A percentile compares a stretch with the other conserved stretches of the same genome.
phyloP scores from a whole-genome alignment of 495 filamentous ascomycete species.

The Glarea lozoyensis region DNA sequence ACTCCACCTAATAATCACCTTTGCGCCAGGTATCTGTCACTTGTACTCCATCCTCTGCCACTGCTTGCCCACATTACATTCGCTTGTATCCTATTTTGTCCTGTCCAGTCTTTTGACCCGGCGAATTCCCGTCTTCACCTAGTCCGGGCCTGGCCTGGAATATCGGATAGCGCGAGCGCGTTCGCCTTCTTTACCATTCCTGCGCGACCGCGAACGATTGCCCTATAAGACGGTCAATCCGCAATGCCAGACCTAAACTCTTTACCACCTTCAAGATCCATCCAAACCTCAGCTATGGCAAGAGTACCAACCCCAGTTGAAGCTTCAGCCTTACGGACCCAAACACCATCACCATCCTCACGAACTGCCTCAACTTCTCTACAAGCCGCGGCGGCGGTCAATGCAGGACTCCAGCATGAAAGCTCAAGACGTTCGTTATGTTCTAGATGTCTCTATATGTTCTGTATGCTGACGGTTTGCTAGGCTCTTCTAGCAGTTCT shows the following conservation, averaged over 20 bases:
- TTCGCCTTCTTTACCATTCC: too few relatives aligned
- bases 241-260: slow-evolving; percentile 68
- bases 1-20: too few relatives aligned
- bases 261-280: slow-evolving; percentile 48
- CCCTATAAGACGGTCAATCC: not conserved
- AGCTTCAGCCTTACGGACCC: slow-evolving; percentile 25
- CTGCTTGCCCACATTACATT: too few relatives aligned
- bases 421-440: slow-evolving; percentile 39
- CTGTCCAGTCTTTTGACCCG: too few relatives aligned
- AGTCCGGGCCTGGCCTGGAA: too few relatives aligned
- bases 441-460: not conserved
- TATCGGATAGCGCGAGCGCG: too few relatives aligned
- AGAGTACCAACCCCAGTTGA: slow-evolving; percentile 24
- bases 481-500: slow-evolving; percentile 48
- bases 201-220: slow-evolving; percentile 6
- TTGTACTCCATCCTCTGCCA: too few relatives aligned
- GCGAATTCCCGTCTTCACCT: too few relatives aligned
- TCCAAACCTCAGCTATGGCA: slow-evolving; percentile 35
- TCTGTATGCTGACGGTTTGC: slow-evolving; percentile 4
- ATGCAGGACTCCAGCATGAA: slow-evolving; percentile 58
- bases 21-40: too few relatives aligned
- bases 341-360: slow-evolving; percentile 44
- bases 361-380: slow-evolving; percentile 54
- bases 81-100: too few relatives aligned
- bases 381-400: slow-evolving; percentile 59